A percentile compares a stretch with the other conserved stretches of the same genome.
Conservation (phyloP, 345 rosid species). For the Gossypium herbaceum region DNA sequence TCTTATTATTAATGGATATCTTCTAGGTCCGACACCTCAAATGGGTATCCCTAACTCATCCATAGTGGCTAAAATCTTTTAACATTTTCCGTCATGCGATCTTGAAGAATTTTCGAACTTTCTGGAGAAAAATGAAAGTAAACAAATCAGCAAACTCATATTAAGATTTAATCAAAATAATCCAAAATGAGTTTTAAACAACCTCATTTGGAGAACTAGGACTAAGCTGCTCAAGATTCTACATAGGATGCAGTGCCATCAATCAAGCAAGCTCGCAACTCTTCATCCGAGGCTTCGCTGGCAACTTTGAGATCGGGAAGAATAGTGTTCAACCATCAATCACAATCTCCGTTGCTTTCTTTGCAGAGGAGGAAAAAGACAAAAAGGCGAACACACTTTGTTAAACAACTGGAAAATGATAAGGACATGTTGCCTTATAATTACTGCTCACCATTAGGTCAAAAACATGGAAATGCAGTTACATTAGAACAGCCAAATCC, state of each 20-base stretch:
- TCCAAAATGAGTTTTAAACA: neutral
- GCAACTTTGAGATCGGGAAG: constrained; percentile 36
- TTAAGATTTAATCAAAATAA: neutral
- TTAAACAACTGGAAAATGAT: constrained; percentile 20
- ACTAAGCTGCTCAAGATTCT: constrained; percentile 39
- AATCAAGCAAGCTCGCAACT: constrained; percentile 39
- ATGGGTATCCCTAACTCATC: constrained; percentile 68
- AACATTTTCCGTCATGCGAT: constrained; percentile 41
- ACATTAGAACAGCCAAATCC: constrained; percentile 23
- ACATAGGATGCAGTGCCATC: constrained; percentile 41
- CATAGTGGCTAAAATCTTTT: constrained; percentile 53
- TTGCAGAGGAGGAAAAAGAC: constrained; percentile 16
- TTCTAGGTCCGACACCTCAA: constrained; percentile 66
- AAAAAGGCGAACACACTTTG: constrained; percentile 20
- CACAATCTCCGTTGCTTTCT: constrained; percentile 38
- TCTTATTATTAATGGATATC: constrained; percentile 37
- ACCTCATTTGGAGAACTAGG: constrained; percentile 52
- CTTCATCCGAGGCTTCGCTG: constrained; percentile 45
- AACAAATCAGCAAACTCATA: constrained; percentile 7
- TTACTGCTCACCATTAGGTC: constrained; percentile 16
- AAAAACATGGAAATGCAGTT: constrained; percentile 22
- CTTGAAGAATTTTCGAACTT: constrained; percentile 32
- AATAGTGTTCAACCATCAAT: constrained; percentile 49
- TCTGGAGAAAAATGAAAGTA: constrained; percentile 31
- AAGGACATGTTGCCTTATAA: constrained; percentile 17